phyloP scores from a whole-genome alignment of 805 yeast genomes.

The Myxozyma monticola region DNA sequence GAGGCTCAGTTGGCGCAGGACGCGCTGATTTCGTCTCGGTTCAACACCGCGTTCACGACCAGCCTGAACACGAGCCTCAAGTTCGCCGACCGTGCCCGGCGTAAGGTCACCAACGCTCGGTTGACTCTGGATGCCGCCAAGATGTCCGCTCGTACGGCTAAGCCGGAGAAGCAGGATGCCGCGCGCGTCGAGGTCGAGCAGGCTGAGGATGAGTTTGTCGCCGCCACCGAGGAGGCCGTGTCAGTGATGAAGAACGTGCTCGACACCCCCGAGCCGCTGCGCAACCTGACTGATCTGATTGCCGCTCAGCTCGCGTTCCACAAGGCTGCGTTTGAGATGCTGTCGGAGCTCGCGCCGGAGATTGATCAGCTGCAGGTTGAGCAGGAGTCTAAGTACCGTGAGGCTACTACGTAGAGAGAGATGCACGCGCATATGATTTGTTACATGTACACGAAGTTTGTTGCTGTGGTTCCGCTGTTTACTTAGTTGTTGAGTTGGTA shows the following conservation, averaged over 20 bases:
- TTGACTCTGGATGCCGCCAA: constrained; percentile 79
- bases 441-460: too few relatives aligned
- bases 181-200: constrained; percentile 75
- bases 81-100: constrained; percentile 67
- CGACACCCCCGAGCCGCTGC: constrained; percentile 65
- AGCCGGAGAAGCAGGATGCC: constrained; percentile 68
- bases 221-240: constrained; percentile 85
- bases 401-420: constrained; percentile 15
- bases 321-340: constrained; percentile 67
- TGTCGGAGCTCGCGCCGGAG: constrained; percentile 63
- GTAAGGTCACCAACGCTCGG: constrained; percentile 73
- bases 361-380: constrained; percentile 62
- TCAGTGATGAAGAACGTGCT: constrained; percentile 78
- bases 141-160: constrained; percentile 50
- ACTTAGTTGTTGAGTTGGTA: too few relatives aligned
- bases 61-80: constrained; percentile 61
- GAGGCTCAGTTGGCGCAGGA: constrained; percentile 83
- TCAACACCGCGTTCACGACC: constrained; percentile 64
- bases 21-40: constrained; percentile 63
- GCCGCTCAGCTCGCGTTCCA: constrained; percentile 80
- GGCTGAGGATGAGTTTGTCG: constrained; percentile 86
- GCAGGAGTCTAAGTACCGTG: constrained; percentile 41
- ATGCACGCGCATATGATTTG: not conserved
- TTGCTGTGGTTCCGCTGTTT: too few relatives aligned
- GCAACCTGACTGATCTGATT: constrained; percentile 65